Evolutionary conservation across 495 filamentous ascomycete genomes (phyloP).

Genomic region (Rhypophila decipiens): DNA sequence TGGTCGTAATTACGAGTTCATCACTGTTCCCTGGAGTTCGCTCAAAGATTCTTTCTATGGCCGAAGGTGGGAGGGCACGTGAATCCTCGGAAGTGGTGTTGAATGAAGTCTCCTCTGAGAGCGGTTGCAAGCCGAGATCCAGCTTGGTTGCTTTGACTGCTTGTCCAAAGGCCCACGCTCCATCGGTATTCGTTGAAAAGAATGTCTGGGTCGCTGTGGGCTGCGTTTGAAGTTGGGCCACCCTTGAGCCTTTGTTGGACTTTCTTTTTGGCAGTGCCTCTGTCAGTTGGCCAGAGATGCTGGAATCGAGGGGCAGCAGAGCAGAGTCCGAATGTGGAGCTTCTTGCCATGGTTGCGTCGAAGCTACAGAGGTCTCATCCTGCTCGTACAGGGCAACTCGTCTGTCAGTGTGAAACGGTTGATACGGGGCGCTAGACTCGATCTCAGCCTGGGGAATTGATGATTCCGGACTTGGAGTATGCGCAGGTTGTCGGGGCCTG

Average conservation of each 20-base stretch:
- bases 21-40: constrained; percentile 61
- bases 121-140: constrained; percentile 45
- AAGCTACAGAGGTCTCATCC: constrained; percentile 12
- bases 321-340: neutral
- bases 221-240: neutral
- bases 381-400: constrained; percentile 61
- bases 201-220: neutral
- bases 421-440: constrained; percentile 84
- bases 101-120: constrained; percentile 50
- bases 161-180: constrained; percentile 67
- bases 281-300: constrained; percentile 21
- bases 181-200: neutral
- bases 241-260: constrained; percentile 12
- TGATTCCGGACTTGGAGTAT: constrained; percentile 35
- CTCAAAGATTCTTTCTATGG: constrained; percentile 51
- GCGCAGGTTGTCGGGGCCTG: constrained; percentile 18
- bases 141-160: constrained; percentile 54
- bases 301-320: constrained; percentile 18
- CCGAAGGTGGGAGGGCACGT: constrained; percentile 46
- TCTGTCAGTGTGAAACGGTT: constrained; percentile 83
- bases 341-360: too few relatives aligned
- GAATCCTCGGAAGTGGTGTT: constrained; percentile 43
- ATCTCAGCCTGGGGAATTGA: constrained; percentile 84
- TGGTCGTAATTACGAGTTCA: constrained; percentile 74
- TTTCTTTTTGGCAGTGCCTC: constrained; percentile 10